Base-by-base conservation (phyloP, 441 rosid species). In the Mallotus repandus region DNA sequence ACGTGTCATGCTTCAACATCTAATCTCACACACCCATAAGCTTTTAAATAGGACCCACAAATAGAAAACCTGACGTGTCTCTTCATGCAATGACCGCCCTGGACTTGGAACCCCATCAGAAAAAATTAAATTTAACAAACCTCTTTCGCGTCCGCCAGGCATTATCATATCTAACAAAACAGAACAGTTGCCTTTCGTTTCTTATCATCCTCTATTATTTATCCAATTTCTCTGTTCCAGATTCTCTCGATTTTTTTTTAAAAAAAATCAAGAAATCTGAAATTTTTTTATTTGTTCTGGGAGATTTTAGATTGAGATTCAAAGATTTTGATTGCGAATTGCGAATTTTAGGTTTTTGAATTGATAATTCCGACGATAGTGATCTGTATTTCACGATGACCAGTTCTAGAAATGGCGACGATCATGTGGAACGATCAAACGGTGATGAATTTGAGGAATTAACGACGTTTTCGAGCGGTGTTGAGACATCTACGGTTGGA, bases 371-470 rank as follows among this genome's bases (percentile, higher is more conserved):
- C 29, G 29, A 25, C 29, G 29, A 25, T 2, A 25, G 29, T 25
- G 52, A 46, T 69, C 65, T 62, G 32, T 2, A 22, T 50, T 56
- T 81, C 66, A 68, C 65, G 55, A 92, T 94, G 97, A 73, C 88
- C 65, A 76, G 80, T 82, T 69, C 88, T 61, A 74, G 83, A 69
- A 79, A 82, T 43, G 76, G 81, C 18, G 84, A 80, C 52, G 83
- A 82, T 70, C 1, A 0, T 2, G 29, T 25, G 1, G 29, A 25
- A 25, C 72, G 62, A 56, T 57, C 82, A 22, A 72, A 74, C 82
- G 82, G 77, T 11, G 87, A 81, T 5, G 89, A 87, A 55, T 45
- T 58, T 15, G 59, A 46, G 3, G 89, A 83, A 10, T 22, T 80
- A 1, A 81, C 82, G 35, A 70, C 84, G 9, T 72, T 88, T 41